These are phyloP conservation scores for Termitomyces titanicus DNA, from an alignment of 768 basidiomycete genomes.

Conservation along the genomic window DNA sequence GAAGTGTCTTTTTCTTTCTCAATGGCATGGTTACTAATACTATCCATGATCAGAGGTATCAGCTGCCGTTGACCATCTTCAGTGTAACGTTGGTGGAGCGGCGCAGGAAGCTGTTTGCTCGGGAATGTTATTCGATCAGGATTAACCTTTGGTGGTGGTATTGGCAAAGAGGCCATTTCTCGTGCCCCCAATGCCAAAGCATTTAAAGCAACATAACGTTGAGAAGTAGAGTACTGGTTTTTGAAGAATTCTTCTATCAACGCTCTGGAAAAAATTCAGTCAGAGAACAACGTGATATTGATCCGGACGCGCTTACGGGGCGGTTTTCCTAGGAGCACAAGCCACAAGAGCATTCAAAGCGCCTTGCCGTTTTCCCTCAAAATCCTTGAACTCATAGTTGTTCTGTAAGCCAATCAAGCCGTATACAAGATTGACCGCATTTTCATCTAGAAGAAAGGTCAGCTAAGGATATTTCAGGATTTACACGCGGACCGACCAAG, in stretches of 20 bases:
- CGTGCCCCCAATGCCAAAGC: constrained; percentile 83
- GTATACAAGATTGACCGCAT: constrained; percentile 78
- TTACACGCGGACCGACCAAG: constrained; percentile 48
- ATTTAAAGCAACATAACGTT: constrained; percentile 82
- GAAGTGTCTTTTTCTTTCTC: constrained; percentile 54
- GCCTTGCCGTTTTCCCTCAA: constrained; percentile 72
- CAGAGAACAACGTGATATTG: not conserved
- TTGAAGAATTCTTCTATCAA: constrained; percentile 93
- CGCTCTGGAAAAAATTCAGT: constrained; percentile 39
- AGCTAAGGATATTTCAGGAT: not conserved
- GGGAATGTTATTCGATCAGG: constrained; percentile 57
- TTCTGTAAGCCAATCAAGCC: constrained; percentile 73
- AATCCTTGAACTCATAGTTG: constrained; percentile 80
- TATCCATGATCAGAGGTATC: constrained; percentile 59
- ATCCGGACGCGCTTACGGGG: constrained; percentile 60
- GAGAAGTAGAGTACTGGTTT: constrained; percentile 85
- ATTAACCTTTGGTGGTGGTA: constrained; percentile 29
- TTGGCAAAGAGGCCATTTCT: constrained; percentile 60
- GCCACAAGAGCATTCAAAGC: constrained; percentile 77
- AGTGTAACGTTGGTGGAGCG: constrained; percentile 69
- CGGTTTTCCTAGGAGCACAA: constrained; percentile 73
- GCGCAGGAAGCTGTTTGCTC: constrained; percentile 71
- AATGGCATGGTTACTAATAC: constrained; percentile 60
- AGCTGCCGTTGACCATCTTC: constrained; percentile 33
- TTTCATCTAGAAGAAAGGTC: constrained; percentile 62